Evolutionary conservation across 805 yeast genomes (phyloP).

Genomic region (Lachancea fermentati): DNA sequence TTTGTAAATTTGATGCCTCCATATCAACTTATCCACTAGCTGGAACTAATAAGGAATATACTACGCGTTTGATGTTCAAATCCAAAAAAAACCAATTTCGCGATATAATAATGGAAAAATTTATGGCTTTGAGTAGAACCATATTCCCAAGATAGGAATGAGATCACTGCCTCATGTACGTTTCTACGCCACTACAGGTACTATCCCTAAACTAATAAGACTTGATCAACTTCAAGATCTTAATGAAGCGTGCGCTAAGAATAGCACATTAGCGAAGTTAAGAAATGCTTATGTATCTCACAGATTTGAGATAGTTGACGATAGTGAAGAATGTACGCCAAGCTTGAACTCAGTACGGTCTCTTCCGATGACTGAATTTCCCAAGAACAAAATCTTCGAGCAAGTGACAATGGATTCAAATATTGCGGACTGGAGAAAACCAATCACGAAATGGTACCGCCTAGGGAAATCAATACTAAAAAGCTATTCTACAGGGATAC

Average conservation of each 20-base stretch:
- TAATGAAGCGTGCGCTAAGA: not conserved
- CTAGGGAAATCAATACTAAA: slow-evolving; percentile 42
- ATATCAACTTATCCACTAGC: too few relatives aligned
- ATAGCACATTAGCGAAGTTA: slow-evolving; percentile 2
- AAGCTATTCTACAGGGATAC: slow-evolving; percentile 56
- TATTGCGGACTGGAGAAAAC: slow-evolving; percentile 22
- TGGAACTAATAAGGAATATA: too few relatives aligned
- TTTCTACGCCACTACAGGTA: too few relatives aligned
- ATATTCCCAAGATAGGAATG: too few relatives aligned
- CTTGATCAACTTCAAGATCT: too few relatives aligned
- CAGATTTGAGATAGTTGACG: not conserved
- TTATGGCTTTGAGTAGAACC: too few relatives aligned
- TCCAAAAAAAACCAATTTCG: too few relatives aligned
- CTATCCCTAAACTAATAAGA: too few relatives aligned
- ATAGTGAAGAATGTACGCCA: not conserved
- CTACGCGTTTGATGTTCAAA: too few relatives aligned
- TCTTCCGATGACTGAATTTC: slow-evolving; percentile 28
- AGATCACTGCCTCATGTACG: too few relatives aligned
- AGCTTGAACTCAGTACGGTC: slow-evolving; percentile 29
- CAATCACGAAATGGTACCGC: slow-evolving; percentile 35
- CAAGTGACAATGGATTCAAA: slow-evolving; percentile 25
- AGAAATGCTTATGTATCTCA: slow-evolving; percentile 2
- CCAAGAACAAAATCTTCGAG: slow-evolving; percentile 24
- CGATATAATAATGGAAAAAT: too few relatives aligned
- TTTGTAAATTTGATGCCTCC: slow-evolving; percentile 24